Evolutionary conservation across 179 eudicot genomes (phyloP), one percentile per base, ranked within the genome.

Genomic region (Heliamphora pulchella): DNA sequence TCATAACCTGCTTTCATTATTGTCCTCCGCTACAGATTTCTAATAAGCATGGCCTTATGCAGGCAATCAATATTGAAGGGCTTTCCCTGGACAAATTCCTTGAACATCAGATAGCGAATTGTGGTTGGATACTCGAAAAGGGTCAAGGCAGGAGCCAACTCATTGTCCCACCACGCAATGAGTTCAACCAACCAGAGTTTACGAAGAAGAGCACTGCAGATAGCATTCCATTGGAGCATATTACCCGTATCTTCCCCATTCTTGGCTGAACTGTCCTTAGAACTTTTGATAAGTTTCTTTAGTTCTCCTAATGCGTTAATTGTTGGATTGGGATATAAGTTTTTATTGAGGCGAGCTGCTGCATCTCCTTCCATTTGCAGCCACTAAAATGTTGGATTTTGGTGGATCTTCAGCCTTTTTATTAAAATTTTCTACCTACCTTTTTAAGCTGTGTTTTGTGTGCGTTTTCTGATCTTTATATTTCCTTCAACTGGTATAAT

Each of bases 31-130:
- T 1, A 2, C 7, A 20, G n/a, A 55, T n/a, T 65, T 68, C 17
- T 54, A 31, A 53, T 78, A 39, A 48, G 41, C 47, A 73, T 65
- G 46, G 46, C 8, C 20, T 48, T 80, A 50, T 71, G 43, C 88
- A 93, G 97, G 93, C 96, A 62, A 86, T 92, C 84, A 94, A 94
- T 83, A 82, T 88, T 20, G 97, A 94, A 84, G 96, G 98, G 48
- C 83, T 83, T 10, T 81, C 94, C 17, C 88, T 94, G 69, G 98
- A 94, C 87, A 94, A 91, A 80, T 91, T 92, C 86, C 79, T 94
- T 18, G 97, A 92, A 84, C 94, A 91, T 62, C 91, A 89, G 55
- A 89, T 83, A 8, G 75, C 89, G 0, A 93, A 90, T 83, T 71
- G 72, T 15, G 92, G 96, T 68, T 94, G 98, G 98, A 62, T 64